A percentile compares a stretch with the other conserved stretches of the same genome.
These are phyloP conservation scores for Eimeria necatrix DNA, from an alignment of 169 alveolate species.

Conservation along the genomic window DNA sequence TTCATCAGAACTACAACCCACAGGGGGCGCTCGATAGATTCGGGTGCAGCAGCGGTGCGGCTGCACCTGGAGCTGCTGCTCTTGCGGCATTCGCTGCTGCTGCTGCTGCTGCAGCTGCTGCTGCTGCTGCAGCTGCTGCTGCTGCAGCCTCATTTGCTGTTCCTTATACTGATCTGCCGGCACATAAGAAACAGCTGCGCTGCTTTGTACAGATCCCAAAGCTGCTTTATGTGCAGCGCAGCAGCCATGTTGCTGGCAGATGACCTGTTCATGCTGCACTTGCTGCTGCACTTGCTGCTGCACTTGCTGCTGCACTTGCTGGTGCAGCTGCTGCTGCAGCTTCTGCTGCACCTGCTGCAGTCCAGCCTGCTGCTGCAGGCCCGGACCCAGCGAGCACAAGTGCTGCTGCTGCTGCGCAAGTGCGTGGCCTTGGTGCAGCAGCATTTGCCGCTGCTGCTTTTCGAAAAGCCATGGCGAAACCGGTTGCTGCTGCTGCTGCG, in stretches of 20 bases:
- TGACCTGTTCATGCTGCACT: not conserved
- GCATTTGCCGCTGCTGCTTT: no score
- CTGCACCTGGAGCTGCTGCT: no score
- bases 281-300: slow-evolving; percentile 30
- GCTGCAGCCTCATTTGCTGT: not conserved
- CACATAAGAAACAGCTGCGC: not conserved
- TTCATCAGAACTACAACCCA: no score
- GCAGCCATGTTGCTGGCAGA: not conserved
- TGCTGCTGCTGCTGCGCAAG: no score
- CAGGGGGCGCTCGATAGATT: no score
- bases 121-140: not conserved
- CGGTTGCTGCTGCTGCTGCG: not conserved
- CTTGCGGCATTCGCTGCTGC: no score
- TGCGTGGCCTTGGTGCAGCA: no score
- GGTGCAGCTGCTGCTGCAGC: not conserved
- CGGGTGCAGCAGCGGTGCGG: no score
- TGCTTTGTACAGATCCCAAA: not conserved
- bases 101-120: not conserved
- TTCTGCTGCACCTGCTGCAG: not conserved
- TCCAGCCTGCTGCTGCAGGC: slow-evolving; percentile 1
- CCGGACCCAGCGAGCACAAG: no score
- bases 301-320: not conserved
- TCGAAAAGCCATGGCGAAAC: no score
- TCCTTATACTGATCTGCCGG: not conserved
- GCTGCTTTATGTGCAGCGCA: not conserved